Conservation (phyloP, 2,329 filamentous ascomycete species). For the Ceratocystis smalleyi region DNA sequence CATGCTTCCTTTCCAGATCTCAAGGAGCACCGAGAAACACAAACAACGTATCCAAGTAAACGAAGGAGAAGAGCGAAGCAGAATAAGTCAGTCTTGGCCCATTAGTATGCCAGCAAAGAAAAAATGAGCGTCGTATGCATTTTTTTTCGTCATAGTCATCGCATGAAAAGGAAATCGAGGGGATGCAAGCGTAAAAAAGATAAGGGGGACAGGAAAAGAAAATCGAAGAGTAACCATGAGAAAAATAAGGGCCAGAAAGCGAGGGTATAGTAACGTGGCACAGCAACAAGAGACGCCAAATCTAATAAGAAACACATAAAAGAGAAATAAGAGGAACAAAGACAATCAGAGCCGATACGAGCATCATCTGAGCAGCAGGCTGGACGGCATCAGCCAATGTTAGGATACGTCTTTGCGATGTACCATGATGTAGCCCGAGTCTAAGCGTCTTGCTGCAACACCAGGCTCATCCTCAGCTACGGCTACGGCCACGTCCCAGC, state of each 20-base stretch:
- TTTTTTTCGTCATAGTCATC: slow-evolving; percentile 1
- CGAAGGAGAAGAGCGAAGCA: neutral
- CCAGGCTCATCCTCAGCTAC: slow-evolving; percentile 6
- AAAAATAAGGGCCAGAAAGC: slow-evolving; percentile 3
- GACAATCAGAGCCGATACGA: neutral
- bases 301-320: neutral
- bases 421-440: slow-evolving; percentile 37
- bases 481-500: slow-evolving; percentile 8
- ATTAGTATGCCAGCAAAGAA: too few relatives aligned
- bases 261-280: slow-evolving; percentile 8
- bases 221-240: neutral
- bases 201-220: neutral
- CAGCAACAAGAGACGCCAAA: slow-evolving; percentile 14
- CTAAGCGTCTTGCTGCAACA: neutral
- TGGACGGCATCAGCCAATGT: slow-evolving; percentile 15
- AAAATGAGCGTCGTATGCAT: neutral
- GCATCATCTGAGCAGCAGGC: neutral
- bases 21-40: neutral
- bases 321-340: slow-evolving; percentile 12
- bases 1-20: too few relatives aligned
- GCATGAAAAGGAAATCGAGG: neutral
- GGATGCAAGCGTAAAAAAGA: neutral
- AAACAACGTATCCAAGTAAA: neutral
- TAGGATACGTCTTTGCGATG: slow-evolving; percentile 37
- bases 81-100: neutral